A percentile compares a stretch with the other conserved stretches of the same genome.
phyloP scores from a whole-genome alignment of 192 early-diverging fungal species.

The Blastocladiella britannica region DNA sequence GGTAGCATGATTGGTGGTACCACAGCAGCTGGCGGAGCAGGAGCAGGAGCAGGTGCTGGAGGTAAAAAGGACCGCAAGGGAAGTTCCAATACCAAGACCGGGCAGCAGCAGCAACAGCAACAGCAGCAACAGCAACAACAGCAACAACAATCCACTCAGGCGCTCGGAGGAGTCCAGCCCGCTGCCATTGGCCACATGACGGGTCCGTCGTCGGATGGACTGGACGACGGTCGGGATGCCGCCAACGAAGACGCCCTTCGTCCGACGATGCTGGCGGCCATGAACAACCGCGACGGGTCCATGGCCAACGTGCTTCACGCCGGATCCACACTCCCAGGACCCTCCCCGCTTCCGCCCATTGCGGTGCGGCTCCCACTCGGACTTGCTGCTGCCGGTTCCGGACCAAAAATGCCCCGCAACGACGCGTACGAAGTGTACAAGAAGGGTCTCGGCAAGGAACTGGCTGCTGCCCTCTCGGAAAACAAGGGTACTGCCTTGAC shows the following conservation, averaged over 20 bases:
- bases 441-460: slow-evolving; percentile 23
- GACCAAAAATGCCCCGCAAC: slow-evolving; percentile 10
- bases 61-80: no score
- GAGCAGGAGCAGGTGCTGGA: no score
- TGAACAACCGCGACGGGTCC: neutral
- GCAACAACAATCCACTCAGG: no score
- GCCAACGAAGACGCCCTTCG: neutral
- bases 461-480: slow-evolving; percentile 27
- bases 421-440: slow-evolving; percentile 43
- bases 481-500: slow-evolving; percentile 30
- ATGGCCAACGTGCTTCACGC: neutral
- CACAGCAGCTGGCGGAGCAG: neutral
- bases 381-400: neutral
- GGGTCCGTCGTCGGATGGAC: no score
- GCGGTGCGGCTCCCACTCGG: no score
- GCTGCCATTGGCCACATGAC: no score
- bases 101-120: no score
- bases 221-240: neutral
- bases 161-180: no score
- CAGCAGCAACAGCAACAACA: no score
- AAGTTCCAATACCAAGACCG: no score
- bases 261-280: no score
- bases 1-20: neutral
- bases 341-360: slow-evolving; percentile 7
- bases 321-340: neutral